phyloP scores from a whole-genome alignment of 2,329 filamentous ascomycete species.

The Neonectria neomacrospora region DNA sequence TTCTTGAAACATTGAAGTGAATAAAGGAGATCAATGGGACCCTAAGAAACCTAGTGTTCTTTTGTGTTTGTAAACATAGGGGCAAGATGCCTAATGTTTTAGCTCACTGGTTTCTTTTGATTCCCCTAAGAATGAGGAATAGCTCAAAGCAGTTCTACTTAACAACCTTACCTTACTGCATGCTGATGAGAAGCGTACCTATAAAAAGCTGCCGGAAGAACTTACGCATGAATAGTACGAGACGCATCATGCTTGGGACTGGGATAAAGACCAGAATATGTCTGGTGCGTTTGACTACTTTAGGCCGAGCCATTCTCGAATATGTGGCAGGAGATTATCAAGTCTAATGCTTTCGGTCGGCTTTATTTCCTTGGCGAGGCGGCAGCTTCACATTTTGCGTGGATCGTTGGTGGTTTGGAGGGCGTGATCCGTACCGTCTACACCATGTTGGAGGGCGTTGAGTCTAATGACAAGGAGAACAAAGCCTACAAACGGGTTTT shows the following conservation, averaged over 20 bases:
- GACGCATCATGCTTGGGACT: slow-evolving; percentile 34
- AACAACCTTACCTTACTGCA: slow-evolving; percentile 33
- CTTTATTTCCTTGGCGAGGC: slow-evolving; percentile 38
- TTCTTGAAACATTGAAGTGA: slow-evolving; percentile 41
- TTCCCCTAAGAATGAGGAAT: slow-evolving; percentile 25
- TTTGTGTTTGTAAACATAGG: slow-evolving; percentile 38
- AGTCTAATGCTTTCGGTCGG: slow-evolving; percentile 38
- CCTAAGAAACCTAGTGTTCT: slow-evolving; percentile 29
- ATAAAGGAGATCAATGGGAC: slow-evolving; percentile 16
- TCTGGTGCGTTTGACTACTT: slow-evolving; percentile 40
- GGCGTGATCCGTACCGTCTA: slow-evolving; percentile 34
- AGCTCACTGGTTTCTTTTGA: slow-evolving; percentile 27
- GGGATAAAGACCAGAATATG: slow-evolving; percentile 39
- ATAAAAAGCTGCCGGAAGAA: not conserved
- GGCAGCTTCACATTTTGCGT: slow-evolving; percentile 35
- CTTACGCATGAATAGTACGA: slow-evolving; percentile 22
- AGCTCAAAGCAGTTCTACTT: slow-evolving; percentile 24
- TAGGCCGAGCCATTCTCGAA: slow-evolving; percentile 36
- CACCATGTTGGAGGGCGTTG: slow-evolving; percentile 23
- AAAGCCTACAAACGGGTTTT: not conserved
- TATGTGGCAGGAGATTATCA: slow-evolving; percentile 40
- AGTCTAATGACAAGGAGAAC: not conserved
- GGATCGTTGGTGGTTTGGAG: slow-evolving; percentile 37
- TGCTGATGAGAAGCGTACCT: slow-evolving; percentile 7
- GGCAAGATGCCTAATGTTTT: slow-evolving; percentile 35